Evolutionary conservation across 257 asterid species (phyloP).

Genomic region (Datura wrightii): DNA sequence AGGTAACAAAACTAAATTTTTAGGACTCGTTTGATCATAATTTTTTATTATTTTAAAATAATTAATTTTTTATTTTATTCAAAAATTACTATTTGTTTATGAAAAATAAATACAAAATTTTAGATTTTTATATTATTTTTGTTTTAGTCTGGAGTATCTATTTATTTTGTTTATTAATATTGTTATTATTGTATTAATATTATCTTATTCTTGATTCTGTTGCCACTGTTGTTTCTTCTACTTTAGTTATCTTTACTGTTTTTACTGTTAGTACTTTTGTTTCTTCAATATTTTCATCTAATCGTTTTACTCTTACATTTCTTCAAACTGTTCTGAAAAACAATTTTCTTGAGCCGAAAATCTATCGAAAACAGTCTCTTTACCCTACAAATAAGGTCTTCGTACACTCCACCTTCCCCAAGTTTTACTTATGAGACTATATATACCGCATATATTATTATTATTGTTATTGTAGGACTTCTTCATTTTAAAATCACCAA

Average conservation of each 20-base stretch:
- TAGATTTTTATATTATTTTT: too few relatives aligned
- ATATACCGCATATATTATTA: too few relatives aligned
- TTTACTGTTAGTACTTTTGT: neutral
- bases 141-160: too few relatives aligned
- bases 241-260: neutral
- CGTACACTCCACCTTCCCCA: too few relatives aligned
- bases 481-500: neutral
- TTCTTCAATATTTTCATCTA: neutral
- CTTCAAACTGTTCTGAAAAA: neutral
- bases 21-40: too few relatives aligned
- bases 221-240: neutral
- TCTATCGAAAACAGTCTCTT: neutral
- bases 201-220: neutral
- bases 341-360: accelerated
- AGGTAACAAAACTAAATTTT: conserved; percentile 45
- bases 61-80: too few relatives aligned
- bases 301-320: neutral
- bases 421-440: too few relatives aligned
- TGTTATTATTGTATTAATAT: too few relatives aligned
- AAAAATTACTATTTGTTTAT: too few relatives aligned
- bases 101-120: too few relatives aligned
- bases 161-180: too few relatives aligned
- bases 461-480: neutral
- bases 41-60: too few relatives aligned
- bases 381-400: neutral